phyloP scores from a whole-genome alignment of 2,329 filamentous ascomycete species.

The Orbilia blumenaviensis region DNA sequence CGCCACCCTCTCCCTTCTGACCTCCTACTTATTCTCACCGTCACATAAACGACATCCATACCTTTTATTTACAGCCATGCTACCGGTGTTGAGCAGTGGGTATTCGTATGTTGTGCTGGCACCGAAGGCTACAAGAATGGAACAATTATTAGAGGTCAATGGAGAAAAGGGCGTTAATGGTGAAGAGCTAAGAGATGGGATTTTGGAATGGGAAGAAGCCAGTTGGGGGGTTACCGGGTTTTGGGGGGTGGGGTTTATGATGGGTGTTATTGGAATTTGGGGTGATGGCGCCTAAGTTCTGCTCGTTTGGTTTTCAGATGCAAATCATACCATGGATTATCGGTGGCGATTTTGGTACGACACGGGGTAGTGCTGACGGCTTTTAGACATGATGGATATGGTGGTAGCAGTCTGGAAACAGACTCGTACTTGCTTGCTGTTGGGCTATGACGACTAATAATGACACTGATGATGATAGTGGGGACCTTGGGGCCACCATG shows the following conservation, averaged over 20 bases:
- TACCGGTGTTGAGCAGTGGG: constrained; percentile 20
- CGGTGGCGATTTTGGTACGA: too few relatives aligned
- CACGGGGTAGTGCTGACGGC: too few relatives aligned
- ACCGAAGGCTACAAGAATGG: constrained; percentile 17
- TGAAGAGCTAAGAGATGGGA: constrained; percentile 39
- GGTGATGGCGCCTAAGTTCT: constrained; percentile 33
- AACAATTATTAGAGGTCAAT: constrained; percentile 30
- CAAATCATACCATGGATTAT: too few relatives aligned
- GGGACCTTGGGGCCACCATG: too few relatives aligned
- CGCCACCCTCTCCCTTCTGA: constrained; percentile 24
- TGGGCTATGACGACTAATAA: too few relatives aligned
- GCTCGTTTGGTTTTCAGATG: too few relatives aligned
- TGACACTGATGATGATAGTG: too few relatives aligned
- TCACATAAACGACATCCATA: constrained; percentile 29
- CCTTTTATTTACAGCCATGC: constrained; percentile 17
- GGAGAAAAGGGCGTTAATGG: constrained; percentile 44
- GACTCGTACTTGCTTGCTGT: too few relatives aligned
- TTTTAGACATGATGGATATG: too few relatives aligned
- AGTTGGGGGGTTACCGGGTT: constrained; percentile 37
- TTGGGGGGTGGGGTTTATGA: constrained; percentile 18
- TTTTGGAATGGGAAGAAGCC: constrained; percentile 32
- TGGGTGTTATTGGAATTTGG: constrained; percentile 46
- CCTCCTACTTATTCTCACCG: constrained; percentile 35
- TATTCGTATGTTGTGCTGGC: constrained; percentile 4
- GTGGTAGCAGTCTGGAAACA: too few relatives aligned